phyloP scores from a whole-genome alignment of 164 flowering plant genomes.

The Brasenia schreberi region DNA sequence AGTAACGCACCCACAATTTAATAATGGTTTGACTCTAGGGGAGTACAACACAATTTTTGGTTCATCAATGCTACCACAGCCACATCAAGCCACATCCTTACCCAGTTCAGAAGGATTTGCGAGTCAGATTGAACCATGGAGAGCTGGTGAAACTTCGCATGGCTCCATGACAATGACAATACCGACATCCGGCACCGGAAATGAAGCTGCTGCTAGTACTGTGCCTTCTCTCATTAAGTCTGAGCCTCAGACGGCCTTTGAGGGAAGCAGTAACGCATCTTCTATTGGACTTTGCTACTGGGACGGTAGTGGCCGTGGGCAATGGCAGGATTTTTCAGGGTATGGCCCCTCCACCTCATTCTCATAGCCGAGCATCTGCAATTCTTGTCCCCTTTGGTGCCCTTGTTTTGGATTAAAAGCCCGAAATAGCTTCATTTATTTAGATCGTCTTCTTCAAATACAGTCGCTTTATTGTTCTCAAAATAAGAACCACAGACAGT shows the following conservation, averaged over 20 bases:
- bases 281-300: background rate
- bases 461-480: too few species aligned
- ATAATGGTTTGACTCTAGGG: background rate
- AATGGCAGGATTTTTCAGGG: background rate
- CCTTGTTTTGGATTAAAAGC: background rate
- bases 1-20: background rate
- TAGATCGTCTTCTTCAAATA: background rate
- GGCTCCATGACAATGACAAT: background rate
- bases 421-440: background rate
- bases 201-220: background rate
- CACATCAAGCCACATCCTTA: background rate
- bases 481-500: background rate
- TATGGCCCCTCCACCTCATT: background rate
- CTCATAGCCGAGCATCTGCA: background rate
- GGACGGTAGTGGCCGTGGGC: background rate
- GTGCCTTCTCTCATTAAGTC: background rate
- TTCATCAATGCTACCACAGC: background rate
- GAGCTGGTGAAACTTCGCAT: background rate
- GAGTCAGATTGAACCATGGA: background rate
- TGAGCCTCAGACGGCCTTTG: background rate
- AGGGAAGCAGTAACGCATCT: background rate
- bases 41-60: background rate
- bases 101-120: background rate
- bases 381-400: background rate
- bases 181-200: background rate